Evolutionary conservation across 2,329 filamentous ascomycete species (phyloP).

Genomic region (Pseudogymnoascus sp.): DNA sequence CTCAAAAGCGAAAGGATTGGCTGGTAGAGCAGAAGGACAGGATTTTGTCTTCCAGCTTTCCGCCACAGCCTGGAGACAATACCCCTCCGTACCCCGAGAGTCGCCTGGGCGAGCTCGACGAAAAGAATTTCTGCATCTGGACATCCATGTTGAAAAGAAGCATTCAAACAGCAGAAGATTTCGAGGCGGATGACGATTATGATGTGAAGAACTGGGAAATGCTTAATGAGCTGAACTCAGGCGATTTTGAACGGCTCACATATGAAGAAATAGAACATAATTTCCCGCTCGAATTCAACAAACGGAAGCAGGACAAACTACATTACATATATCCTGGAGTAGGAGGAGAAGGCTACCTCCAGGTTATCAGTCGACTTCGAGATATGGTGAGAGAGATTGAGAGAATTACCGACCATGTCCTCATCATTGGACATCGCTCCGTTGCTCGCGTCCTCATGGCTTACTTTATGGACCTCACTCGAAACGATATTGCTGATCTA

Average conservation of each 20-base stretch:
- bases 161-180: slow-evolving; percentile 79
- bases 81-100: slow-evolving; percentile 92
- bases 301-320: slow-evolving; percentile 77
- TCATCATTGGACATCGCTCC: slow-evolving; percentile 87
- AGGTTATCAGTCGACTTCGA: slow-evolving; percentile 89
- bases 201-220: slow-evolving; percentile 97
- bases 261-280: slow-evolving; percentile 80
- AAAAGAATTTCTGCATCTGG: slow-evolving; percentile 97
- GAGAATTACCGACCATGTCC: slow-evolving; percentile 89
- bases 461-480: slow-evolving; percentile 88
- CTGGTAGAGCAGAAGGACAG: slow-evolving; percentile 73
- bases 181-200: slow-evolving; percentile 85
- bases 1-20: slow-evolving; percentile 71
- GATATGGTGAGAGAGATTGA: slow-evolving; percentile 96
- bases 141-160: slow-evolving; percentile 92
- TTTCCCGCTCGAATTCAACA: slow-evolving; percentile 71
- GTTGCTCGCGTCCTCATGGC: slow-evolving; percentile 88
- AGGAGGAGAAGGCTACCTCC: slow-evolving; percentile 90
- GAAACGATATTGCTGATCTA: slow-evolving; percentile 86
- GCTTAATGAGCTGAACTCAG: slow-evolving; percentile 93
- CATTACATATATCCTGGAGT: slow-evolving; percentile 95
- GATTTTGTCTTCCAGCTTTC: slow-evolving; percentile 68
- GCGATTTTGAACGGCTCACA: slow-evolving; percentile 88
- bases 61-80: slow-evolving; percentile 82
- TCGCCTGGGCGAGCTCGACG: slow-evolving; percentile 50